Conservation (phyloP, 345 rosid genomes). For the Pistacia vera region DNA sequence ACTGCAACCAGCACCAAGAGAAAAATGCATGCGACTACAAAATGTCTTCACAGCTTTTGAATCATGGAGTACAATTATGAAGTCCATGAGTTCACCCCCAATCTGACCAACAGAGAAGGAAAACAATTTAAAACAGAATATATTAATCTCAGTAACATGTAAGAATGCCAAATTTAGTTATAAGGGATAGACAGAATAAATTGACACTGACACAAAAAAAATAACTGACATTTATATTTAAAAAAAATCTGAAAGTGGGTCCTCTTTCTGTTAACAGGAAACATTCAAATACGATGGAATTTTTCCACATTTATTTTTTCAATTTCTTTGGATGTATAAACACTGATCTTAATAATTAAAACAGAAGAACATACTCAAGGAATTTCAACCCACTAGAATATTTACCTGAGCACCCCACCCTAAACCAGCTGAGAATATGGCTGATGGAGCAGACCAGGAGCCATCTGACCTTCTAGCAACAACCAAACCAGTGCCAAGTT, state of each 20-base stretch:
- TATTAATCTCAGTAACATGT: not conserved
- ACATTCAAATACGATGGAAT: too few species aligned
- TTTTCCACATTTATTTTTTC: not conserved
- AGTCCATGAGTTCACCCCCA: constrained; percentile 99
- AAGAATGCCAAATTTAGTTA: not conserved
- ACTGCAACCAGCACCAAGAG: constrained; percentile 97
- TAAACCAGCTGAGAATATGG: constrained; percentile 73
- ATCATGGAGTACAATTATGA: constrained; percentile 85
- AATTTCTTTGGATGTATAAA: not conserved
- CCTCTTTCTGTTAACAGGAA: not conserved
- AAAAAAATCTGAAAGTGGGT: not conserved
- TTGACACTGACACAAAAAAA: not conserved
- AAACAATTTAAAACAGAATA: not conserved
- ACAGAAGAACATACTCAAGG: not conserved
- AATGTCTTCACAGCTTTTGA: constrained; percentile 90
- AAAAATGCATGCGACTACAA: constrained; percentile 96
- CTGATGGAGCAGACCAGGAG: constrained; percentile 99
- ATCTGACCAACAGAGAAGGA: constrained; percentile 40
- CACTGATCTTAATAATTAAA: not conserved
- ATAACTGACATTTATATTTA: not conserved
- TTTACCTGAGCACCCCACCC: constrained; percentile 99
- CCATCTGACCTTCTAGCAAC: constrained; percentile 82
- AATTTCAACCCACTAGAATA: not conserved
- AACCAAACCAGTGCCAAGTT: constrained; percentile 89
- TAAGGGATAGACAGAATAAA: not conserved